These are phyloP conservation scores for Phascolomyces articulosus DNA, from an alignment of 371 early-diverging fungal species.

Conservation along the genomic window DNA sequence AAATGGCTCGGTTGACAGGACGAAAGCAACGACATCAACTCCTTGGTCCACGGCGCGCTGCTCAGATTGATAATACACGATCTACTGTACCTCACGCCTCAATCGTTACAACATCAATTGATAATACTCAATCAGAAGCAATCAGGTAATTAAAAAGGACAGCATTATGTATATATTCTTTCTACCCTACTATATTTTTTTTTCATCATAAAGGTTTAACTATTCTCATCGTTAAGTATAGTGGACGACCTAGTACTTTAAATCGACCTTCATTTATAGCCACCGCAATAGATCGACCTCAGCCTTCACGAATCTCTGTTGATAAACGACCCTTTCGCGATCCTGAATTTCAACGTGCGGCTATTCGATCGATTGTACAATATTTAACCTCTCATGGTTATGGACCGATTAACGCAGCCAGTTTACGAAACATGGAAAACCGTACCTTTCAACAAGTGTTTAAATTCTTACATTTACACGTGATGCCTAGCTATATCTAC, in stretches of 20 bases:
- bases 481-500: constrained; percentile 59
- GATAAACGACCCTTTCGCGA: constrained; percentile 76
- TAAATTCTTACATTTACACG: constrained; percentile 89
- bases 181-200: too few species aligned
- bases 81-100: background rate
- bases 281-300: constrained; percentile 1
- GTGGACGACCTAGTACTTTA: constrained; percentile 17
- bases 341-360: constrained; percentile 64
- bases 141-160: background rate
- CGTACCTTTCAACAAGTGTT: constrained; percentile 94
- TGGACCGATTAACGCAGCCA: constrained; percentile 58
- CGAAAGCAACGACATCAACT: background rate
- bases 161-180: too few species aligned
- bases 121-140: background rate
- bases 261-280: constrained; percentile 16
- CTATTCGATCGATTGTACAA: constrained; percentile 65
- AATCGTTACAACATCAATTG: background rate
- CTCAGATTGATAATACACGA: background rate
- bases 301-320: constrained; percentile 7
- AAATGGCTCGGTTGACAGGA: background rate
- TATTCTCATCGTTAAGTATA: too few species aligned
- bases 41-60: background rate
- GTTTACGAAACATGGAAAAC: constrained; percentile 69
- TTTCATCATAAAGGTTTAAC: too few species aligned
- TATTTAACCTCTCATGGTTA: constrained; percentile 81